Conservation (phyloP, 148 eudicot species). For the Fallopia convolvulus region DNA sequence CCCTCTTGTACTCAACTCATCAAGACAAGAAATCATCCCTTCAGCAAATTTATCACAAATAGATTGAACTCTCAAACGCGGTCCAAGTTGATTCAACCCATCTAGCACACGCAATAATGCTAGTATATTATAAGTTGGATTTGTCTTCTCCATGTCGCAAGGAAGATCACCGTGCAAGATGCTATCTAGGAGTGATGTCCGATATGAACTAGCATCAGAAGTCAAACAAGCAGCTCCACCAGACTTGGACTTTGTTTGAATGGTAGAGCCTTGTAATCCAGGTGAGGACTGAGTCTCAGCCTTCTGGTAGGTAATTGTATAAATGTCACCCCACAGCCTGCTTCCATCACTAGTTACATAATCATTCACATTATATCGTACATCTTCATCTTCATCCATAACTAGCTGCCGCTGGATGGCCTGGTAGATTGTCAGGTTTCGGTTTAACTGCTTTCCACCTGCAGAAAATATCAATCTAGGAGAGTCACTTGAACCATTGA, state of each 20-base stretch:
- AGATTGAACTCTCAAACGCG: constrained; percentile 65
- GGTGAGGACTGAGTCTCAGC: constrained; percentile 51
- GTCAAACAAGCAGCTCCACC: constrained; percentile 36
- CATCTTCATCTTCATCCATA: constrained; percentile 83
- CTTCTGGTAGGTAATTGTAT: constrained; percentile 69
- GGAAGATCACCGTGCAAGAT: constrained; percentile 90
- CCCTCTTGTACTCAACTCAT: constrained; percentile 43
- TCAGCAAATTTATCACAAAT: constrained; percentile 60
- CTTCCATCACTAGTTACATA: constrained; percentile 73
- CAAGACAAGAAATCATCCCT: constrained; percentile 53
- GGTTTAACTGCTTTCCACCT: constrained; percentile 77
- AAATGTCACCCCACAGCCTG: constrained; percentile 80
- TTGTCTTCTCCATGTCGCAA: constrained; percentile 78
- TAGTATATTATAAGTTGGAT: constrained; percentile 76
- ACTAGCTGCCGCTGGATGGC: constrained; percentile 87
- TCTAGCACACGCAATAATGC: constrained; percentile 80
- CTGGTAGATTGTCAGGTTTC: constrained; percentile 84
- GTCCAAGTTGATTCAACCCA: constrained; percentile 97
- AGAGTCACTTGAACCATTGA: constrained; percentile 50
- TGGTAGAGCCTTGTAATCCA: constrained; percentile 32
- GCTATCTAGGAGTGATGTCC: constrained; percentile 68
- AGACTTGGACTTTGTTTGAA: constrained; percentile 42
- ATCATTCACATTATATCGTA: constrained; percentile 51
- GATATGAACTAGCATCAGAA: constrained; percentile 31
- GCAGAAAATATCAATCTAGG: constrained; percentile 74